Base-by-base conservation (phyloP, 805 yeast species). In the Debaryomyces prosopidis region DNA sequence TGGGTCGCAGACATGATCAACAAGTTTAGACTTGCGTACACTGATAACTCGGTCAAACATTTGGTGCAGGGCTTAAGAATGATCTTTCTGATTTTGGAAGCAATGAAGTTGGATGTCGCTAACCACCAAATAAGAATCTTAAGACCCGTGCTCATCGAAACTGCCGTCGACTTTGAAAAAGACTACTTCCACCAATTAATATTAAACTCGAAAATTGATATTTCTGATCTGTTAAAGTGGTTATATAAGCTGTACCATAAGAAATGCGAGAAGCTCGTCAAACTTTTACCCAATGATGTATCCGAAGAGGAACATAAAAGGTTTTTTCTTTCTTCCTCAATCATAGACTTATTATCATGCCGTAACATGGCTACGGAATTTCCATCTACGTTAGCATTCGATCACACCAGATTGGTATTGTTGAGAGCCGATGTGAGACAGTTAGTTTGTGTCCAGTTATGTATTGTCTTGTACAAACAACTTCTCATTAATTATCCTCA, bases 91-190 rank as follows among this genome's bases (percentile, higher is more conserved):
- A 85, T 92, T 46, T 72, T 92, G 51, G 97, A 91, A 64, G 92
- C 96, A 9, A 90, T 91, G 96, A 92, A 91, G 63, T 73, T 91
- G 50, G 97, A 92, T 59, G 94, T 90, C 45, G 96, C 97, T 12
- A 91, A 91, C 66, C 96, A 91, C 61, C 97, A 91, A 67, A 88
- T 92, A 44, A 77, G 96, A 53, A 81, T 89, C 16, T 71, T 90
- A 43, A 77, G 97, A 57, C 96, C 96, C 2, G 85, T 86, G 2
- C 73, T 92, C 39, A 81, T 89, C 46, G 90, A 89, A 56, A 87
- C 94, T 30, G 94, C 96, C 2, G 85, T 87, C 10, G 91, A 87
- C 48, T 88, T 91, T 58, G 98, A 91, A 68, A 83, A 83, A 56
- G 96, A 88, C 62, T 89, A 89, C 66, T 88, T 85, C 61, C 70